Evolutionary conservation across 2,329 filamentous ascomycete species (phyloP).

Genomic region (Mariannaea sp.): DNA sequence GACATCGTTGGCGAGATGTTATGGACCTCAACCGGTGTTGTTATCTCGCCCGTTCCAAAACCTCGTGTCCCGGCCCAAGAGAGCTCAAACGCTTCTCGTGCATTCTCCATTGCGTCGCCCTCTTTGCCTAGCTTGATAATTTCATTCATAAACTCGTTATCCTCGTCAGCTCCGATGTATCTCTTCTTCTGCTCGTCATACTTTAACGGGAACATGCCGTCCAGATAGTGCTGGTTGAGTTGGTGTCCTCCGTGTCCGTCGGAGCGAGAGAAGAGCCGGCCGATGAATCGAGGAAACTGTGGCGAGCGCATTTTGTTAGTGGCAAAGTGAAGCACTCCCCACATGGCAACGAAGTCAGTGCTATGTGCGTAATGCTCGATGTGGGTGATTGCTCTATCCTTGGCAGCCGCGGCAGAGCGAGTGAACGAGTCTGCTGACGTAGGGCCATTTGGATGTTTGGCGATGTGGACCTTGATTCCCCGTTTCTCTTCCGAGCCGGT

Average conservation of each 20-base stretch:
- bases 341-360: slow-evolving; percentile 73
- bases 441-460: slow-evolving; percentile 28
- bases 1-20: slow-evolving; percentile 31
- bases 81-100: slow-evolving; percentile 53
- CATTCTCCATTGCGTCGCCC: slow-evolving; percentile 50
- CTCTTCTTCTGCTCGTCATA: slow-evolving; percentile 48
- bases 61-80: slow-evolving; percentile 51
- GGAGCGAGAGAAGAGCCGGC: slow-evolving; percentile 62
- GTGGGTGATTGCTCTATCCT: slow-evolving; percentile 63
- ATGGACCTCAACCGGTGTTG: slow-evolving; percentile 47
- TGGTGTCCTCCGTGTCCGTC: slow-evolving; percentile 60
- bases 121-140: slow-evolving; percentile 52
- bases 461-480: slow-evolving; percentile 17
- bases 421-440: slow-evolving; percentile 42
- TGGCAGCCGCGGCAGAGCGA: slow-evolving; percentile 44
- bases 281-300: slow-evolving; percentile 64
- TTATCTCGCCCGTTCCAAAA: slow-evolving; percentile 44
- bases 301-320: slow-evolving; percentile 47
- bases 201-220: slow-evolving; percentile 63
- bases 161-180: slow-evolving; percentile 50
- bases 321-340: slow-evolving; percentile 74
- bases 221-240: slow-evolving; percentile 64
- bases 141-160: slow-evolving; percentile 66
- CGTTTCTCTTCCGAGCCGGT: slow-evolving; percentile 29
- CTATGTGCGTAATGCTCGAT: slow-evolving; percentile 83